Base-by-base conservation (phyloP, 371 early-diverging fungal genomes). In the Mucor mucedo region DNA sequence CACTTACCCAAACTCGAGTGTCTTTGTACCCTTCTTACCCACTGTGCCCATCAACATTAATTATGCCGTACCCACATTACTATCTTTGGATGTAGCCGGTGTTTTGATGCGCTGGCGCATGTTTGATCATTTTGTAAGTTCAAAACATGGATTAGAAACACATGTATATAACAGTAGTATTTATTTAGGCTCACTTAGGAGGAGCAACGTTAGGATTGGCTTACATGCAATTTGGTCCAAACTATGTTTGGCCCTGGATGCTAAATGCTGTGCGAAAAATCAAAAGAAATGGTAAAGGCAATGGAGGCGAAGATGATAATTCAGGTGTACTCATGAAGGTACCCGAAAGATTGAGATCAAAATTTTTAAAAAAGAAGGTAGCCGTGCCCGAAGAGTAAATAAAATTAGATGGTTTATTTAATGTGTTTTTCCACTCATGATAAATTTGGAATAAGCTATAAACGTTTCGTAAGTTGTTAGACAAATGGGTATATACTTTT, bases 21-120 rank as follows among this genome's bases (percentile, higher is more conserved):
- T 91, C 1, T 73, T 72, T 30, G 57, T 93, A 8, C 78, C 89
- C 28, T 92, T 92, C 59, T 60, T 93, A 29, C 93, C 93, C 4
- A 84, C 87, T 57, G 45, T 91, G 0, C 85, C 88, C 0, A 78
- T 90, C 66, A 78, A 87, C 39, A 74, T 91, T 27, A 75, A 75
- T 0, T 59, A 82, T 47, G 83, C 82, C 3, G 53, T 89, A 28
- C 82, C 84, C 8, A 79, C 78, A 1, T 55, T 89, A 57, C 80
- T 88, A 79, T 73, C 75, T 14, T 70, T 89, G 40, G 90, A 89
- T 63, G 59, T 85, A 21, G 76, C 78, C 1, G 90, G 90, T 16
- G 77, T 86, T 27, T 5, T 89, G 27, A 59, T 78, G 47, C 71
- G 77, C 47, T 88, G 87, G 89, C 76, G 70, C 41, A 73, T 71